A percentile compares a stretch with the other conserved stretches of the same genome.
Evolutionary conservation across 2,329 filamentous ascomycete species (phyloP).

Genomic region (Aspergillus sp.): DNA sequence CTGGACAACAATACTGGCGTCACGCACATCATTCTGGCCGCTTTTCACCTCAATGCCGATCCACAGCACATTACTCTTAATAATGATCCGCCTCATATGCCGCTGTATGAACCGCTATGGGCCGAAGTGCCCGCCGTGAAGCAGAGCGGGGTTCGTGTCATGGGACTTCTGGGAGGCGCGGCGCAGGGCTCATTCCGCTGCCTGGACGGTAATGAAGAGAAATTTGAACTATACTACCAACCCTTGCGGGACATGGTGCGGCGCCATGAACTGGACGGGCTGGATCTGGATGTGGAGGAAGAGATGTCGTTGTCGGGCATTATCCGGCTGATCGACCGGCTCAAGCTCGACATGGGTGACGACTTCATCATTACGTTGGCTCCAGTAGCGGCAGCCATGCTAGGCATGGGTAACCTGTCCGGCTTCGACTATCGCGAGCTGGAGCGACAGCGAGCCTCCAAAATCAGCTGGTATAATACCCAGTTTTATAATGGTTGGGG

Average conservation of each 20-base stretch:
- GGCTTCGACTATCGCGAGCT: constrained; percentile 80
- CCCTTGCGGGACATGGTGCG: constrained; percentile 68
- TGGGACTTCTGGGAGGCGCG: constrained; percentile 86
- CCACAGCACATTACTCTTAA: constrained; percentile 74
- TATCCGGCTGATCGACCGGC: constrained; percentile 66
- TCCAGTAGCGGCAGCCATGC: constrained; percentile 75
- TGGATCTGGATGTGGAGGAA: constrained; percentile 83
- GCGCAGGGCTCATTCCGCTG: constrained; percentile 71
- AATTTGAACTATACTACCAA: constrained; percentile 73
- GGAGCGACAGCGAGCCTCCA: constrained; percentile 64
- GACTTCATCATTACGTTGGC: constrained; percentile 77
- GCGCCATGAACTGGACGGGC: constrained; percentile 63
- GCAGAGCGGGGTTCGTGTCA: constrained; percentile 71
- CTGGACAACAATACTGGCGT: constrained; percentile 60
- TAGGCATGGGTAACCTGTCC: constrained; percentile 65
- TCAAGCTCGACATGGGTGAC: constrained; percentile 54
- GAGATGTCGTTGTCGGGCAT: constrained; percentile 67
- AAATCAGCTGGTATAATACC: constrained; percentile 83
- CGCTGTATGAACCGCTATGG: constrained; percentile 74
- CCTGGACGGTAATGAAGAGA: constrained; percentile 58
- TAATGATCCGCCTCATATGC: constrained; percentile 69
- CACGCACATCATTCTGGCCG: constrained; percentile 84
- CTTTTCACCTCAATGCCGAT: constrained; percentile 76
- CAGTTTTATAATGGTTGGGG: constrained; percentile 96
- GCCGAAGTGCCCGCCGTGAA: constrained; percentile 73